These are phyloP conservation scores for Ostreobium quekettii DNA, from an alignment of 139 green algal genomes.

Conservation along the genomic window DNA sequence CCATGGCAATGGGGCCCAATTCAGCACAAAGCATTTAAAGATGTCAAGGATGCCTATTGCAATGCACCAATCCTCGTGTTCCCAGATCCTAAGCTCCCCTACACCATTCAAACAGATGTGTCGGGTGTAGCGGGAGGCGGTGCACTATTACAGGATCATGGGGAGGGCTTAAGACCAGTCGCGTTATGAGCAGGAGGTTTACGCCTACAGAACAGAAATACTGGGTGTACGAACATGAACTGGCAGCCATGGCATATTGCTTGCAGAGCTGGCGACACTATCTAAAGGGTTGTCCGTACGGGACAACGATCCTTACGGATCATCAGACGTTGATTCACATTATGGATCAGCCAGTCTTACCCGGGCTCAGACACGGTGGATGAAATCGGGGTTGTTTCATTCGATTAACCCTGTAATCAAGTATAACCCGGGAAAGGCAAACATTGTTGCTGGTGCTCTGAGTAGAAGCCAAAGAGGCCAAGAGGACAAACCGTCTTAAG, in stretches of 20 bases:
- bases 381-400: constrained; percentile 2
- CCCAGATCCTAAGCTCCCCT: not conserved
- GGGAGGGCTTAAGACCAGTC: not conserved
- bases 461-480: not conserved
- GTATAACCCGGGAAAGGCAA: constrained; percentile 1
- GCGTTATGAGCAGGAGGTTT: not conserved
- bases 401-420: not conserved
- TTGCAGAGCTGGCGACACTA: not conserved
- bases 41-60: constrained; percentile 13
- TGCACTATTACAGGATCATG: not conserved
- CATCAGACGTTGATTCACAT: not conserved
- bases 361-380: not conserved
- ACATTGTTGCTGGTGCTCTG: not conserved
- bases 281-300: not conserved
- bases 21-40: constrained; percentile 12
- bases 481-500: not conserved
- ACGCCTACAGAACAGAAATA: not conserved
- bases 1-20: not conserved
- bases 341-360: constrained; percentile 1
- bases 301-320: not conserved
- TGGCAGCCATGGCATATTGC: not conserved
- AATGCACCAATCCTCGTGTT: not conserved
- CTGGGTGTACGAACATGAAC: not conserved
- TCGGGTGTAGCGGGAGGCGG: not conserved
- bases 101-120: not conserved